Evolutionary conservation across 2,329 filamentous ascomycete species (phyloP).

Genomic region (Exophiala xenobiotica): DNA sequence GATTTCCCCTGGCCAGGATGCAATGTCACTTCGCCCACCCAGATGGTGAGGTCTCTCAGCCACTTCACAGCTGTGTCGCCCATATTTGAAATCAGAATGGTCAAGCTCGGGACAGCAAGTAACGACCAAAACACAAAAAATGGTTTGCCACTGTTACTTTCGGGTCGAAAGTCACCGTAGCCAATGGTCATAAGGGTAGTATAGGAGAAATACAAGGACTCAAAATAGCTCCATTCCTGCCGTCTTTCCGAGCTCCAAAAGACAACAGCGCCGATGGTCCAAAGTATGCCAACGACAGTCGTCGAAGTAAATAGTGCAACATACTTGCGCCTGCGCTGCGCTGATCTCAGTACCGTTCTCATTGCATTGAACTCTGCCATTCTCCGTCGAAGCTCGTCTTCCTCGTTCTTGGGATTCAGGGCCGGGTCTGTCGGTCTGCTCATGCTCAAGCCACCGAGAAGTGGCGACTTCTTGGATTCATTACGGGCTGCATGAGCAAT

Average conservation of each 20-base stretch:
- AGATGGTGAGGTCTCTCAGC: slow-evolving; percentile 54
- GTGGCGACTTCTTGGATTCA: background rate
- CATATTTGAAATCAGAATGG: slow-evolving; percentile 54
- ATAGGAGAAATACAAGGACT: slow-evolving; percentile 54
- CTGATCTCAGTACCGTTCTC: slow-evolving; percentile 43
- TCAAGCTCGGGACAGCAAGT: slow-evolving; percentile 54
- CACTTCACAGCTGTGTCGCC: slow-evolving; percentile 52
- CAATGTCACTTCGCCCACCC: slow-evolving; percentile 54
- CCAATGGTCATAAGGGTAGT: slow-evolving; percentile 55
- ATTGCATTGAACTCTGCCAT: slow-evolving; percentile 44
- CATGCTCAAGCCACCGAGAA: slow-evolving; percentile 1
- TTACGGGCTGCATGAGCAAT: background rate
- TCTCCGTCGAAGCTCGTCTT: slow-evolving; percentile 21
- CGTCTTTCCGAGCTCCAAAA: slow-evolving; percentile 49
- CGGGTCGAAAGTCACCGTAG: slow-evolving; percentile 50
- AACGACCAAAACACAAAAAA: slow-evolving; percentile 59
- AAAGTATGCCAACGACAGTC: slow-evolving; percentile 33
- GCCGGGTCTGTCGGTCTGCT: too few species aligned
- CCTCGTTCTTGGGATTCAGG: too few species aligned
- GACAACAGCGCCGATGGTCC: slow-evolving; percentile 50
- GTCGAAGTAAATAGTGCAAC: slow-evolving; percentile 40
- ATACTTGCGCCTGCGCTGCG: slow-evolving; percentile 43
- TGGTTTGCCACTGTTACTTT: slow-evolving; percentile 50
- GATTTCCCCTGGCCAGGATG: slow-evolving; percentile 49
- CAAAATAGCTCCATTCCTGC: slow-evolving; percentile 53